Evolutionary conservation across 495 filamentous ascomycete species (phyloP), one percentile per base, ranked within the genome.

Genomic region (Staphylotrichum tortipilum): DNA sequence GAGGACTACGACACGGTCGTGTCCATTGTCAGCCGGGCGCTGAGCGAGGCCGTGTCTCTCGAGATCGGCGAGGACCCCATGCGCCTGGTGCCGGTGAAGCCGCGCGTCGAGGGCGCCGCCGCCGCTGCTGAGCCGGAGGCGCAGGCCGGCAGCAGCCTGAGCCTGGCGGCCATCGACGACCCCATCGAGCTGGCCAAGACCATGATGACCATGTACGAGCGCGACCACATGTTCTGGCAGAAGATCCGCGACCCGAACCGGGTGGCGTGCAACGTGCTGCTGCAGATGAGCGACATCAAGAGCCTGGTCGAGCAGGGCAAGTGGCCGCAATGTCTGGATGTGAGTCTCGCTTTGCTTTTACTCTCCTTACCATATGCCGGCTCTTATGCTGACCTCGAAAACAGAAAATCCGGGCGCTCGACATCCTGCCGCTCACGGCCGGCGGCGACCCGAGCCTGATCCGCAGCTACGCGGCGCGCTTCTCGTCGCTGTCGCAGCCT

Each of bases 1-100:
- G 87, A 87, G 58, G 88, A 99, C 59, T 97, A 94, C 62, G 89
- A 97, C 56, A 86, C 78, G 49, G 94, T 96, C 34, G 80, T 96
- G 47, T 69, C 78, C 35, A 90, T 95, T 55, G 79, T 95, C 54
- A 95, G 91, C 65, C 82, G 88, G 24, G 82, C 89, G n/a, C 72
- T 97, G 23, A 90, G 89, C 19, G 89, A 95, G 62, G 83, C 87
- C 26, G 78, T 95, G 50, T 79, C 85, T 14, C 72, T 88, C 10
- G 86, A 94, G 47, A 72, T 96, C 40, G 89, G 88, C 39, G 79
- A 86, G 53, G 81, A 87, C 38, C 77, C 78, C 17, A 71, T 86
- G 61, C 82, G 80, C 36, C 69, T 95, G 38, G 78, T 89, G 63
- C 88, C 89, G 19, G 73, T 91, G 37, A 88, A 85, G 59, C 86